Conservation (phyloP, 164 flowering plant genomes). For the Tinospora cordifolia region DNA sequence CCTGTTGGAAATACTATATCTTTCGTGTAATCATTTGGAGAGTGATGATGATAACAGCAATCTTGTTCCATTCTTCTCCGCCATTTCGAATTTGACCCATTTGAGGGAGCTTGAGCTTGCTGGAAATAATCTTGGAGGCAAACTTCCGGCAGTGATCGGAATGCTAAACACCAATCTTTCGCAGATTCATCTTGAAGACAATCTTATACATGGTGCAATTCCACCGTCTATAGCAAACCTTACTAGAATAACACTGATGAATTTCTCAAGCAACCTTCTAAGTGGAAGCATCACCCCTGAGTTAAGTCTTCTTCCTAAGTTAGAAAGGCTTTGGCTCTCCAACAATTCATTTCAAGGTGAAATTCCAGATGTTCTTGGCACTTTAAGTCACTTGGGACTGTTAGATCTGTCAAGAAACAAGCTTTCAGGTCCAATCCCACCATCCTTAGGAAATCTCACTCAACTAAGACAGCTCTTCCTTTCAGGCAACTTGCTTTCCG, state of each 20-base stretch:
- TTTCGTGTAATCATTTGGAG: constrained; percentile 16
- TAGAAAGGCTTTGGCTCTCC: constrained; percentile 23
- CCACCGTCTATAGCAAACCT: constrained; percentile 14
- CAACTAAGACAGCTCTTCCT: constrained; percentile 18
- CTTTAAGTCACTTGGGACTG: constrained; percentile 18
- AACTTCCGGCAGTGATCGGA: constrained; percentile 9
- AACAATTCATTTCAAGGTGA: constrained; percentile 23
- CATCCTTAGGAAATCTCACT: constrained; percentile 21
- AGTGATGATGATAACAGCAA: constrained; percentile 18
- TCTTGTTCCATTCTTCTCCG: constrained; percentile 14
- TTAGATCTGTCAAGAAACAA: constrained; percentile 23
- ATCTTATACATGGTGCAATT: constrained; percentile 15
- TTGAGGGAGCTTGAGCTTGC: constrained; percentile 17
- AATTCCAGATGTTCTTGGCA: constrained; percentile 21
- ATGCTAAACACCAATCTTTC: constrained; percentile 16
- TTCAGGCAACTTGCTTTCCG: constrained; percentile 19
- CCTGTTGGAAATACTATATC: constrained; percentile 15
- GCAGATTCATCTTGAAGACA: constrained; percentile 15
- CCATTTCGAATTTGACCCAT: constrained; percentile 21
- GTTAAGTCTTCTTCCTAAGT: constrained; percentile 15
- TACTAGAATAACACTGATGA: constrained; percentile 14
- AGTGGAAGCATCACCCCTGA: constrained; percentile 19
- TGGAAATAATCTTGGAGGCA: constrained; percentile 18
- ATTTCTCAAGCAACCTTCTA: constrained; percentile 17
- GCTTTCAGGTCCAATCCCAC: constrained; percentile 23